Conservation (phyloP, 495 filamentous ascomycete genomes). For the Podospora pseudopauciseta region DNA sequence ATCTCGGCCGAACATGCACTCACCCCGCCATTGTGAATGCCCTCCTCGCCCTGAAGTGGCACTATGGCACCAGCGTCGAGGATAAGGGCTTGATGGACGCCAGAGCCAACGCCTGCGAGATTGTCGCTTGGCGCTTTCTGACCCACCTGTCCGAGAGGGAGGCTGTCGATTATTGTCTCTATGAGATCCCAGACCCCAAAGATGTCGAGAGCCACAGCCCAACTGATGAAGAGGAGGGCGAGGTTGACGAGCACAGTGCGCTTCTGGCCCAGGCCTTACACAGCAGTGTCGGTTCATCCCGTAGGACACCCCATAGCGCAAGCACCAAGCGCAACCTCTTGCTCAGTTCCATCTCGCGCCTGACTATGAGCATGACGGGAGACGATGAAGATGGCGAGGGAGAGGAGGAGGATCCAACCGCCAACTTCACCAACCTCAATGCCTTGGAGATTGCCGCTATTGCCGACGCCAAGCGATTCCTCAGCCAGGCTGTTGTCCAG, state of each 20-base stretch:
- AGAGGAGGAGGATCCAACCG: constrained; percentile 54
- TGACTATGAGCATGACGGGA: constrained; percentile 44
- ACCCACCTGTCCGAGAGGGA: constrained; percentile 75
- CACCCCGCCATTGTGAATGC: constrained; percentile 75
- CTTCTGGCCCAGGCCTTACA: constrained; percentile 31
- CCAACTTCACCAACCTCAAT: constrained; percentile 72
- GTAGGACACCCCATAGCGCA: constrained; percentile 17
- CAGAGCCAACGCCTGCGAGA: constrained; percentile 81
- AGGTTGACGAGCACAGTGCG: constrained; percentile 40
- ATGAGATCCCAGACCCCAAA: constrained; percentile 59
- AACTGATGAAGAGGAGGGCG: constrained; percentile 29
- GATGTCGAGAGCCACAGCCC: constrained; percentile 26
- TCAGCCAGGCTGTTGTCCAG: constrained; percentile 81
- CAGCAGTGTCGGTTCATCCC: background rate
- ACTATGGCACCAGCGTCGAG: constrained; percentile 61
- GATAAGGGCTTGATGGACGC: constrained; percentile 70
- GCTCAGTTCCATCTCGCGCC: constrained; percentile 43
- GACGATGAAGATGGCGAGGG: constrained; percentile 39
- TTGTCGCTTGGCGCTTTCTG: constrained; percentile 86
- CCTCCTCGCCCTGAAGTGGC: constrained; percentile 77
- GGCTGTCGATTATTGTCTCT: constrained; percentile 77
- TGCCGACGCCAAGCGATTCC: constrained; percentile 84
- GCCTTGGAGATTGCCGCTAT: constrained; percentile 88
- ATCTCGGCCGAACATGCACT: constrained; percentile 60
- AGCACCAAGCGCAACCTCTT: constrained; percentile 33